Evolutionary conservation across 2,329 filamentous ascomycete species (phyloP), one percentile per base, ranked within the genome.

Genomic region (Sphaerulina populicola): DNA sequence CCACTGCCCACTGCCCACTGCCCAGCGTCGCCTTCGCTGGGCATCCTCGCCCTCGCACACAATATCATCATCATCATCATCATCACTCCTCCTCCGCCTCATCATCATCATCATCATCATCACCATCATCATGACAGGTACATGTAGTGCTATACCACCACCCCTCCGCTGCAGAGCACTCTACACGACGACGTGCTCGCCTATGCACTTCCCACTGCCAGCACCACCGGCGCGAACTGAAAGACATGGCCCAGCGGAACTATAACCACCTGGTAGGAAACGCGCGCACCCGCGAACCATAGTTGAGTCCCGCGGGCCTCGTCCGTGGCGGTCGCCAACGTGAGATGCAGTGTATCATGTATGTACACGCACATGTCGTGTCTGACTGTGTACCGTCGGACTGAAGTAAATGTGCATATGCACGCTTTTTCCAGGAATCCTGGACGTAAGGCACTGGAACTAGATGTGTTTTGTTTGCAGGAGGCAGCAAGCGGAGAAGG

Each of bases 341-440:
- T 12, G 21, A 29, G 27, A 47, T 29, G 45, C 45, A 41, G 29
- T 29, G 35, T 51, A 37, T 35, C 47, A 42, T 43, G 35, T 18
- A 42, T 43, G 35, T 18, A 18, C 18, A 44, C 42, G 47, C 38
- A 23, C 15, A 30, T 47, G 47, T 55, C 55, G 55, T 57, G 55
- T 40, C 46, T 44, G 14, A 6, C 39, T 54, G 39, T 51, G 37
- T 54, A 56, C 56, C 51, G 56, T 40, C 38, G 51, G 35, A n/a
- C n/a, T n/a, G n/a, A 27, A 18, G 37, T 41, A 29, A 23, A 42
- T 42, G 27, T 48, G 37, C 46, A 35, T 48, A 40, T 41, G 23
- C 37, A 43, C 47, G 38, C 41, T 47, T 44, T n/a, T 31, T 44
- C 56, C 44, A 48, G 57, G 54, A 57, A 57, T 50, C 54, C 54